These are phyloP conservation scores for Adansonia gregorii DNA, from an alignment of 441 rosid genomes.

Conservation along the genomic window DNA sequence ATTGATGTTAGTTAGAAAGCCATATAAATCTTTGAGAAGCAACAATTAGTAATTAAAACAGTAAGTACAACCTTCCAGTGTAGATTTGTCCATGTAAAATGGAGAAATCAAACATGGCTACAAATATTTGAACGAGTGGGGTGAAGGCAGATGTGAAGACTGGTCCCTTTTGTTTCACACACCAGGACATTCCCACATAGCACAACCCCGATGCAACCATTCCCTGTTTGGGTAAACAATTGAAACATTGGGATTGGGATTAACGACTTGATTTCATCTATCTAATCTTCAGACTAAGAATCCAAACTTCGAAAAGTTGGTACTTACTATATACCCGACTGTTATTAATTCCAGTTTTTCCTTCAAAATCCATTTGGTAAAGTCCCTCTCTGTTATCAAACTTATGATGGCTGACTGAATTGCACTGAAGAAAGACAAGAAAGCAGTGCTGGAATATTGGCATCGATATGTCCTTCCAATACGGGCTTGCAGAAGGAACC, in stretches of 20 bases:
- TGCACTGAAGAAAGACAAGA: constrained; percentile 57
- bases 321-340: constrained; percentile 53
- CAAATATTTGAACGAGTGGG: constrained; percentile 44
- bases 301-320: neutral
- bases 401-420: constrained; percentile 55
- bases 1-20: neutral
- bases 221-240: constrained; percentile 42
- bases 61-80: constrained; percentile 39
- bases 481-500: constrained; percentile 64
- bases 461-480: constrained; percentile 51
- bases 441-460: constrained; percentile 64
- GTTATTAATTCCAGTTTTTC: constrained; percentile 47
- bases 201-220: constrained; percentile 55
- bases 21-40: neutral
- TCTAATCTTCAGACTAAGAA: neutral
- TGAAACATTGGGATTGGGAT: neutral
- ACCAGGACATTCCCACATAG: constrained; percentile 51
- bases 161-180: constrained; percentile 47
- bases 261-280: neutral
- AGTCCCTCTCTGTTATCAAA: constrained; percentile 46
- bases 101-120: constrained; percentile 41
- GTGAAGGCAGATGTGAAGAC: constrained; percentile 51
- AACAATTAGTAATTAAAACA: neutral
- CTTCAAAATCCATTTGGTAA: constrained; percentile 49
- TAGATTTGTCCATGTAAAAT: constrained; percentile 42